Evolutionary conservation across 306 rosid species (phyloP), one percentile per base, ranked within the genome.

Genomic region (Acacia acuminata): DNA sequence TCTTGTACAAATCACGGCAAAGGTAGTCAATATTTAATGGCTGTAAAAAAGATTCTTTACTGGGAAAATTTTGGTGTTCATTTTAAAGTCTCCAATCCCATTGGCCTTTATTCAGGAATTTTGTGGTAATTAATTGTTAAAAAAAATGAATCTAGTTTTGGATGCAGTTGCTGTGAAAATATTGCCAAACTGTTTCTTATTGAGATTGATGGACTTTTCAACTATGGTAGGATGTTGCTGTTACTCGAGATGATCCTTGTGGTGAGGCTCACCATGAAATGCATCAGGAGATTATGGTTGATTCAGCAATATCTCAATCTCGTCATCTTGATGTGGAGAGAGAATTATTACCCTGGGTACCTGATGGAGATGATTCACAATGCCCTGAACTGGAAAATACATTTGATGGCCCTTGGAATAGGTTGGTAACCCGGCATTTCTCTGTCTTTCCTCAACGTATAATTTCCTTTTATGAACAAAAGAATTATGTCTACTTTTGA

Each of bases 271-370:
- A 85, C 70, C 85, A 61, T 63, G 94, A 89, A 84, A 88, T 80
- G 79, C 88, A 80, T 70, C 90, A 84, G 70, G 99, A 96, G 77
- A 82, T 96, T 84, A 88, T 94, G 97, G 85, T 96, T 71, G 99
- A 96, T 86, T 91, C 96, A 36, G 68, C 78, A 45, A 92, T 96
- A 83, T 94, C 99, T 80, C 97, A 94, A 78, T 87, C 94, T 85
- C 92, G 81, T 79, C 87, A 81, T 50, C 81, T 80, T 82, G 99
- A 96, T 42, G 48, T 72, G 79, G 98, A 88, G 90, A 91, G 99
- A 87, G 98, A 96, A 86, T 81, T 96, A 71, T 83, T 88, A 81
- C 99, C 92, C 5, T 96, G 99, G 99, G 85, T 94, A 74, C 99
- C 99, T 47, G 99, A 92, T 78, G 94, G 89, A 86, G 94, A 91